These are phyloP conservation scores for Akebia trifoliata DNA, from an alignment of 164 flowering plant genomes.

Conservation along the genomic window DNA sequence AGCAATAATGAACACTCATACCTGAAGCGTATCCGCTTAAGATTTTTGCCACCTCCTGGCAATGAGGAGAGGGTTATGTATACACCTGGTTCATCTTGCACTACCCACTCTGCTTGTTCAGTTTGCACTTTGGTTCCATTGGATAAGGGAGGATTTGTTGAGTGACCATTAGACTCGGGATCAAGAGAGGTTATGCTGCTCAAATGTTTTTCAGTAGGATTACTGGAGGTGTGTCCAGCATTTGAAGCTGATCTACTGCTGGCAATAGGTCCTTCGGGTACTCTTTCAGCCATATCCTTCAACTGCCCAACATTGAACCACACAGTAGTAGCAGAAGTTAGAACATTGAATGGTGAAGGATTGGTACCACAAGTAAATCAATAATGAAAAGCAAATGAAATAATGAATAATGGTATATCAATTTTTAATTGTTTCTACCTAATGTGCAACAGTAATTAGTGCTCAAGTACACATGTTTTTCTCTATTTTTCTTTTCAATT, in stretches of 20 bases:
- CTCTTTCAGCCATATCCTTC: conserved; percentile 56
- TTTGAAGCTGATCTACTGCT: conserved; percentile 16
- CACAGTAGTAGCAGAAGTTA: conserved; percentile 2
- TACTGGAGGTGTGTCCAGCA: conserved; percentile 16
- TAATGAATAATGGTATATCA: no score
- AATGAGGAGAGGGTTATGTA: conserved; percentile 56
- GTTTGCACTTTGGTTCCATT: conserved; percentile 35
- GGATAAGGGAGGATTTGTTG: conserved; percentile 15
- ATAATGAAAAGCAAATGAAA: no score
- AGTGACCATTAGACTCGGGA: conserved; percentile 27
- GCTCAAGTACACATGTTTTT: no score
- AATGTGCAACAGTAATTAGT: no score
- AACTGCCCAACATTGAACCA: conserved; percentile 40
- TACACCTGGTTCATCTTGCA: conserved; percentile 84
- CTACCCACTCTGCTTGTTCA: conserved; percentile 49
- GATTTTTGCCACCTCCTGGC: conserved; percentile 64
- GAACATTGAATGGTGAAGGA: no score
- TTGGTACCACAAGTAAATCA: no score
- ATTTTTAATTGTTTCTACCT: no score
- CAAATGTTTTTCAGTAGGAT: conserved; percentile 25
- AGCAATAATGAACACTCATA: conserved; percentile 21
- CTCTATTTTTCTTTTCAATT: no score
- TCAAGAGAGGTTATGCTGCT: conserved; percentile 27
- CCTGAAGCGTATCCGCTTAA: conserved; percentile 93
- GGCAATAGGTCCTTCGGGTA: conserved; percentile 25